phyloP scores from a whole-genome alignment of 2,329 filamentous ascomycete genomes.

The Emericellopsis cladophorae region DNA sequence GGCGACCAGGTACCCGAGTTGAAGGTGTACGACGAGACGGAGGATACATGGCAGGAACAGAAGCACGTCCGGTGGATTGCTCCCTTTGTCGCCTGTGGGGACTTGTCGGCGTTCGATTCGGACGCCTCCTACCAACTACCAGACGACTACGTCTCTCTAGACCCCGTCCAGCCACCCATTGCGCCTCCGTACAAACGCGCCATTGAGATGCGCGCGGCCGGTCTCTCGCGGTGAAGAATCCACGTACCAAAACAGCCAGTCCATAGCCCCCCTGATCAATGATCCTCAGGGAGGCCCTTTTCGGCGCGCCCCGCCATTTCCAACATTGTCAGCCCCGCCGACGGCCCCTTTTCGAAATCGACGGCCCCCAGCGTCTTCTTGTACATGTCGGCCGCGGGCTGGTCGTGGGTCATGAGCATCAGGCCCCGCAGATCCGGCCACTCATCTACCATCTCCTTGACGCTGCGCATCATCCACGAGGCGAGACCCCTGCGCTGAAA shows the following conservation, averaged over 20 bases:
- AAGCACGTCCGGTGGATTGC: conserved; percentile 64
- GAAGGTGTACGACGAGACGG: conserved; percentile 32
- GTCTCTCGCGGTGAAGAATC: conserved; percentile 8
- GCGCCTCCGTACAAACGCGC: conserved; percentile 91
- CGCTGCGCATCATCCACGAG: conserved; percentile 48
- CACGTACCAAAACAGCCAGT: no score
- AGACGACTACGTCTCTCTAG: conserved; percentile 72
- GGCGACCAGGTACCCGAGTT: conserved; percentile 30
- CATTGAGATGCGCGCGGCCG: conserved; percentile 51
- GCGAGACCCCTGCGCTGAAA: conserved; percentile 52
- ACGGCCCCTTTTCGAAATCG: conserved; percentile 28
- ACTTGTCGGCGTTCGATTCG: conserved; percentile 87
- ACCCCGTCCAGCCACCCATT: conserved; percentile 89
- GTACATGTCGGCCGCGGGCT: conserved; percentile 29
- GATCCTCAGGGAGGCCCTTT: conserved; percentile 19
- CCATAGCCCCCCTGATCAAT: conserved; percentile 5
- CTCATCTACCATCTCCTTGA: conserved; percentile 40
- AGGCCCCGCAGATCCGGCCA: conserved; percentile 49
- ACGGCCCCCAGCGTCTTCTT: conserved; percentile 30
- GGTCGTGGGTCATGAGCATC: conserved; percentile 38
- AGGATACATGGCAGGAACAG: conserved; percentile 10
- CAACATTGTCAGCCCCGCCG: conserved; percentile 24
- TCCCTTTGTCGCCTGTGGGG: conserved; percentile 93
- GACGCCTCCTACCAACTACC: conserved; percentile 90
- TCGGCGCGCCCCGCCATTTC: conserved; percentile 24